phyloP scores from a whole-genome alignment of 441 rosid species.

The Euphorbia schlechtendalii region DNA sequence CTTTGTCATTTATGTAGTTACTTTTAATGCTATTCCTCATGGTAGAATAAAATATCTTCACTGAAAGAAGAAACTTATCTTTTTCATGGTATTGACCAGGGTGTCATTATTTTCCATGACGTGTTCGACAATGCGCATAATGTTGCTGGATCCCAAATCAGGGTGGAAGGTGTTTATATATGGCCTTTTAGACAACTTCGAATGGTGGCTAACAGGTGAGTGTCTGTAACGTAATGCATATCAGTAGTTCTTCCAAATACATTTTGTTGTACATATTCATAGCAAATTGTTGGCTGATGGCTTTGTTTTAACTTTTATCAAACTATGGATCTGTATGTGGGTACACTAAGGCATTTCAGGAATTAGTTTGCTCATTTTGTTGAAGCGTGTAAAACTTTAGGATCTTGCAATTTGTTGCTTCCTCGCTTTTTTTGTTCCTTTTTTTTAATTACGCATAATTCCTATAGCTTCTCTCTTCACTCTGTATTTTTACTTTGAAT shows the following conservation, averaged over 20 bases:
- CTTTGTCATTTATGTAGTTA: background rate
- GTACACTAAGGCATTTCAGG: too few species aligned
- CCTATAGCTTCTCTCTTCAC: constrained; percentile 8
- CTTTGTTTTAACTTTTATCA: background rate
- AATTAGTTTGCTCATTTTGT: background rate
- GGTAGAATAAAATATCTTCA: background rate
- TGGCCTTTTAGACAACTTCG: constrained; percentile 99
- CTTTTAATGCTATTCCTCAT: constrained; percentile 5
- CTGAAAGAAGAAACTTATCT: constrained; percentile 5
- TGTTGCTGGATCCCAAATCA: constrained; percentile 89
- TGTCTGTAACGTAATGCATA: constrained; percentile 6
- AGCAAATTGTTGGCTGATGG: background rate
- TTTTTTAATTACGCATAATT: background rate
- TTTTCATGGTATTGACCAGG: constrained; percentile 45
- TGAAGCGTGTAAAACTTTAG: background rate
- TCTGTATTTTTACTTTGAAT: background rate
- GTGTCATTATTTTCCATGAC: constrained; percentile 89
- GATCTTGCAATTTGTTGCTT: background rate
- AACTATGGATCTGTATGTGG: too few species aligned
- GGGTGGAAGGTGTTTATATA: constrained; percentile 96
- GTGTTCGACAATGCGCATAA: constrained; percentile 83
- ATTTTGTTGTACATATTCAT: background rate
- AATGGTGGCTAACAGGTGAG: constrained; percentile 85
- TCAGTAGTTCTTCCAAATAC: background rate
- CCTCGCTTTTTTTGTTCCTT: background rate